Percentiles rank a stretch among this genome's conserved stretches.
These are phyloP conservation scores for Pholiota microspora DNA, from an alignment of 768 basidiomycete genomes.

Conservation along the genomic window DNA sequence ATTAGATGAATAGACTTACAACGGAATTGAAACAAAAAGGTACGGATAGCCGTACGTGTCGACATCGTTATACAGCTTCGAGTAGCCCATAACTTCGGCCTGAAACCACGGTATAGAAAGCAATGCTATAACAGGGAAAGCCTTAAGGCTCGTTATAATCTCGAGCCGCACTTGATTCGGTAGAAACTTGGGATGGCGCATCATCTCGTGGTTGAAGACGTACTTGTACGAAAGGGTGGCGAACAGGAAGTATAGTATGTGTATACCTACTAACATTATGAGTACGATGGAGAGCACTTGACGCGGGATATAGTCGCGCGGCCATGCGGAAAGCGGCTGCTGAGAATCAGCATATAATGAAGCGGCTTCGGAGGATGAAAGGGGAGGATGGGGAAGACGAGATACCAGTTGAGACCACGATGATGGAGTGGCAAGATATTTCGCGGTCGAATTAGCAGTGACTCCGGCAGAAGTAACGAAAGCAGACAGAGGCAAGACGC, in stretches of 20 bases:
- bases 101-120: conserved; percentile 94
- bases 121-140: conserved; percentile 80
- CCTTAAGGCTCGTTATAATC: conserved; percentile 68
- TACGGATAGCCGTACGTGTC: conserved; percentile 80
- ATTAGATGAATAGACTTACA: conserved; percentile 43
- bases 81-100: conserved; percentile 85
- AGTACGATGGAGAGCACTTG: conserved; percentile 70
- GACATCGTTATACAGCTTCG: conserved; percentile 73
- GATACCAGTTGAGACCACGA: conserved; percentile 51
- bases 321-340: conserved; percentile 68
- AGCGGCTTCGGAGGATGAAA: conserved; percentile 34
- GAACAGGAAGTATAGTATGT: conserved; percentile 84
- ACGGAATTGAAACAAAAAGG: conserved; percentile 58
- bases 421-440: conserved; percentile 28
- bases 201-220: conserved; percentile 96
- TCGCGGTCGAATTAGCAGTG: conserved; percentile 36
- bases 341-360: conserved; percentile 27
- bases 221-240: conserved; percentile 79
- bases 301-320: conserved; percentile 78
- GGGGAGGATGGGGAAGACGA: conserved; percentile 56
- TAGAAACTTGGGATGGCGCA: conserved; percentile 90
- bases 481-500: conserved; percentile 63
- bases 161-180: conserved; percentile 84
- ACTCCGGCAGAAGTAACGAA: conserved; percentile 31
- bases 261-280: conserved; percentile 80